Conservation (phyloP, 1,284 basidiomycete genomes). For the Rhizoctonia solani region DNA sequence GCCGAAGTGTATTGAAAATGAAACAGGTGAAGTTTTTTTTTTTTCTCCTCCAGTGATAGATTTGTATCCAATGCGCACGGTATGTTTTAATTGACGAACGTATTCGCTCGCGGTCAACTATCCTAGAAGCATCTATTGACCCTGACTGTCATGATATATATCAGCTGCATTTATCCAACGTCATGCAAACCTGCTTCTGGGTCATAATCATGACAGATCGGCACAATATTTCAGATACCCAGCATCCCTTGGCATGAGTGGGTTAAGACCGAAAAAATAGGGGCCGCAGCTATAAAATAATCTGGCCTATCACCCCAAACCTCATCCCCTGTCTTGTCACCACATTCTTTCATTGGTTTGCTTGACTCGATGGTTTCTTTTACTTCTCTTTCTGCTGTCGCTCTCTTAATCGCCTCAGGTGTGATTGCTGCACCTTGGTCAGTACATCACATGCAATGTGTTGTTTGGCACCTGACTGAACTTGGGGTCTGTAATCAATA, state of each 20-base stretch:
- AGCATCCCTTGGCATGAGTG: background rate
- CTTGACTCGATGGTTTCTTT: constrained; percentile 9
- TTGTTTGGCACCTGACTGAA: background rate
- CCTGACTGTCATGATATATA: no score
- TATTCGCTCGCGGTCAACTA: no score
- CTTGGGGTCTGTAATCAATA: no score
- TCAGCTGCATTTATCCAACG: no score
- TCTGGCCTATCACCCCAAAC: no score
- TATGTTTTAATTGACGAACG: no score
- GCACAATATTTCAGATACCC: background rate
- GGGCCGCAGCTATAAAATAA: background rate
- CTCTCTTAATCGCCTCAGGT: constrained; percentile 29
- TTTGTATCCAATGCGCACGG: no score
- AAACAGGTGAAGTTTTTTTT: no score
- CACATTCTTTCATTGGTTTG: constrained; percentile 19
- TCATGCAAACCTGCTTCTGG: no score
- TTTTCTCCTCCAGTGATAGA: no score
- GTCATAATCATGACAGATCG: background rate
- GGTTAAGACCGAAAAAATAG: background rate
- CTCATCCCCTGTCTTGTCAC: constrained; percentile 3
- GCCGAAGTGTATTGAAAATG: no score
- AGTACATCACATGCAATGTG: background rate
- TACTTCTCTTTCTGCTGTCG: constrained; percentile 11
- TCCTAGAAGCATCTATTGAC: no score
- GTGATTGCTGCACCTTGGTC: constrained; percentile 32